Conservation (phyloP, 768 basidiomycete species). For the Lactarius tabidus region DNA sequence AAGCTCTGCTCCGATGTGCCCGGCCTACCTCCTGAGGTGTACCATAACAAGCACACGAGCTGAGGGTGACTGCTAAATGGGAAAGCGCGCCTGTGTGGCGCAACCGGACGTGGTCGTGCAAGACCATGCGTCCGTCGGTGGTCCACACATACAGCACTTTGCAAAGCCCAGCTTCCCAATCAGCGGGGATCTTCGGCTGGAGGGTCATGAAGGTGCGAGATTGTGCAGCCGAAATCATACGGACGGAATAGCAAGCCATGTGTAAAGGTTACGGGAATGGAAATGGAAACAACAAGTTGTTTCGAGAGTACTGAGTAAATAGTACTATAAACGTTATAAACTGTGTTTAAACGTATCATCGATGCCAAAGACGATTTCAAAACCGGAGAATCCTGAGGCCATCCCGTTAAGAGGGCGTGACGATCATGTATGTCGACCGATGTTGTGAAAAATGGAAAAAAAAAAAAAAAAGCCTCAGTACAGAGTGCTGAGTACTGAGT, state of each 20-base stretch:
- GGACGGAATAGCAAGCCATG: slow-evolving; percentile 12
- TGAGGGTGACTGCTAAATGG: neutral
- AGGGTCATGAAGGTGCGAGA: slow-evolving; percentile 7
- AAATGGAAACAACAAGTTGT: slow-evolving; percentile 9
- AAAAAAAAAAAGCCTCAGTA: too few relatives aligned
- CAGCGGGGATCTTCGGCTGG: neutral
- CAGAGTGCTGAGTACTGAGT: too few relatives aligned
- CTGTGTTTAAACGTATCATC: too few relatives aligned
- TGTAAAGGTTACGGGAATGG: slow-evolving; percentile 13
- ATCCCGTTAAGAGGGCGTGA: too few relatives aligned
- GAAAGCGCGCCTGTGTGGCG: neutral
- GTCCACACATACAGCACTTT: neutral
- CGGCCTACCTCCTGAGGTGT: neutral
- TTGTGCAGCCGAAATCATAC: slow-evolving; percentile 1
- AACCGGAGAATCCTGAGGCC: too few relatives aligned
- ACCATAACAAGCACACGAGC: neutral
- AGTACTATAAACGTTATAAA: too few relatives aligned
- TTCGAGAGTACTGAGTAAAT: neutral
- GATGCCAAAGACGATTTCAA: too few relatives aligned
- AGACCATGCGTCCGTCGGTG: neutral
- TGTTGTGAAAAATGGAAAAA: too few relatives aligned
- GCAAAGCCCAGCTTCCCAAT: neutral
- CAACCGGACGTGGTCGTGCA: neutral
- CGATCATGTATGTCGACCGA: too few relatives aligned
- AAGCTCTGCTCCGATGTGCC: neutral